Base-by-base conservation (phyloP, 257 asterid species). In the Gentiana macrophylla region DNA sequence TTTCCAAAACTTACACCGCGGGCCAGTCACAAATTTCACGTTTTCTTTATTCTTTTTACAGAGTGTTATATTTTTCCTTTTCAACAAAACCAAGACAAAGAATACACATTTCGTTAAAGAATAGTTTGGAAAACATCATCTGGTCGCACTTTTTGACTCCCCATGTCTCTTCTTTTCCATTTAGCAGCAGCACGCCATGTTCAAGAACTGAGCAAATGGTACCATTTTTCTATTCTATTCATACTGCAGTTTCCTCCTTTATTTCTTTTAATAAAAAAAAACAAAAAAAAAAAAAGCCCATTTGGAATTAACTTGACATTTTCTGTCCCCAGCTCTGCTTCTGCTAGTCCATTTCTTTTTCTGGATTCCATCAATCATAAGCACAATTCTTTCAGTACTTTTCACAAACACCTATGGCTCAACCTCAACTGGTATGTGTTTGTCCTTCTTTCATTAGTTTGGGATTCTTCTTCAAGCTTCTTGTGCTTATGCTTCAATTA, bases 121-220 rank as follows among this genome's bases (percentile, higher is more conserved):
- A 43, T 60, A 35, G 36, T 34, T 35, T 51, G 57, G 12, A 12
- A 43, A 46, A 3, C 5, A 33, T 15, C 53, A 33, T 34, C n/a
- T 60, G 45, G 59, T 53, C 59, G 45, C 60, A 38, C 48, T 60
- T 55, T 65, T 60, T 72, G 62, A 60, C 71, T 45, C 35, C 47
- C 44, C 9, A 47, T 58, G 41, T 32, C 59, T 63, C 64, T 64
- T 63, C 52, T 52, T 37, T 38, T 52, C 4, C 12, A 1, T 51
- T 9, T 57, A 47, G 43, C 24, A 46, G 35, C 49, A 6, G 41
- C 49, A 60, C 37, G 50, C 68, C 60, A 48, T 66, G 69, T 62
- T 71, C 59, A 45, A 37, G 55, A 33, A 24, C 58, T 46, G 62
- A 53, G 43, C 54, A 62, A 49, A 50, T 45, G 55, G 75, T 13